A percentile compares a stretch with the other conserved stretches of the same genome.
These are phyloP conservation scores for Linnemannia zychae DNA, from an alignment of 192 early-diverging fungal species.

Conservation along the genomic window DNA sequence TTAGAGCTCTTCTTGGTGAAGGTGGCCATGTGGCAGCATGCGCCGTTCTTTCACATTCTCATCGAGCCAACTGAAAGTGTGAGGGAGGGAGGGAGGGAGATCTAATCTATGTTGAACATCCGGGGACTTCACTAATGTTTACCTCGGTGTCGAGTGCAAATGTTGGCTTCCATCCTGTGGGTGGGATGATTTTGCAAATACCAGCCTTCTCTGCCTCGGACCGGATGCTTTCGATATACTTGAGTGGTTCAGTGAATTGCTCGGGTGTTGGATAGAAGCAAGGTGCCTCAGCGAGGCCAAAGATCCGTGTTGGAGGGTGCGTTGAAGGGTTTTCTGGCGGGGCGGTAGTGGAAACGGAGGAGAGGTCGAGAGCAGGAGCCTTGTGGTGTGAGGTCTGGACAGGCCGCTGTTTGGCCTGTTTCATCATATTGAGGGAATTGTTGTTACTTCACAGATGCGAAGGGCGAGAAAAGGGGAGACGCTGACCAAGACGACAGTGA, in stretches of 20 bases:
- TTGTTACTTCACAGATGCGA: neutral
- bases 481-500: neutral
- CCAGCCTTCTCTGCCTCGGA: conserved; percentile 82
- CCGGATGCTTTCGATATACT: conserved; percentile 88
- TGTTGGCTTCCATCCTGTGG: conserved; percentile 84
- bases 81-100: neutral
- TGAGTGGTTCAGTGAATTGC: conserved; percentile 89
- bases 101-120: neutral
- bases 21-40: neutral
- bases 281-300: conserved; percentile 83
- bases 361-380: conserved; percentile 41
- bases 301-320: conserved; percentile 60
- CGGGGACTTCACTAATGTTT: conserved; percentile 7
- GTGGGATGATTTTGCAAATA: conserved; percentile 95
- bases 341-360: conserved; percentile 35
- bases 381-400: conserved; percentile 11
- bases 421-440: conserved; percentile 25
- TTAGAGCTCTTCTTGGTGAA: neutral
- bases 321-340: conserved; percentile 21
- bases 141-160: conserved; percentile 88
- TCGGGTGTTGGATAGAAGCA: conserved; percentile 84
- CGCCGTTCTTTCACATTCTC: neutral
- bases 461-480: neutral
- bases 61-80: no score
- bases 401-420: conserved; percentile 22